Evolutionary conservation across 768 basidiomycete species (phyloP).

Genomic region (Naganishia onofrii): DNA sequence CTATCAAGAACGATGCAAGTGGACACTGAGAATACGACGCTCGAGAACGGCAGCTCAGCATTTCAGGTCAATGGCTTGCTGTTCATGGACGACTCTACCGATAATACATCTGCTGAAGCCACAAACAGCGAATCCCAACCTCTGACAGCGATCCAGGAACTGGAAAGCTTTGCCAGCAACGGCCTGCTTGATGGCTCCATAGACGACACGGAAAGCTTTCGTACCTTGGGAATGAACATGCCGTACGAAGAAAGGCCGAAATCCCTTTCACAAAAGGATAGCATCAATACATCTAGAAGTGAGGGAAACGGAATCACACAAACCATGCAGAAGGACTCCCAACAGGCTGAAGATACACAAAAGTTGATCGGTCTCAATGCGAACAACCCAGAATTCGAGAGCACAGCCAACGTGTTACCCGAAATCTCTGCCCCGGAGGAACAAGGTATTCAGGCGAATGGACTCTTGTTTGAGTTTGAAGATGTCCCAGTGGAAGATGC

Average conservation of each 20-base stretch:
- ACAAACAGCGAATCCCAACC: not conserved
- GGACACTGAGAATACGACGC: not conserved
- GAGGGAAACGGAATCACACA: not conserved
- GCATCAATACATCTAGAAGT: not conserved
- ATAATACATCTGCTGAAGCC: not conserved
- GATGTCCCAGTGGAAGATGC: not conserved
- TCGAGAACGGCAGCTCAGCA: not conserved
- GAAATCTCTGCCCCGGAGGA: not conserved
- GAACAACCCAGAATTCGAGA: not conserved
- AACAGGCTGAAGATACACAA: not conserved
- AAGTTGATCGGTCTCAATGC: not conserved
- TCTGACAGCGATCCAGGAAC: not conserved
- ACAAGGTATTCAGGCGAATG: not conserved
- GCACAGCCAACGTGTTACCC: not conserved
- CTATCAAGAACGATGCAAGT: not conserved
- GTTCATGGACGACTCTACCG: not conserved
- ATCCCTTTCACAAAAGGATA: not conserved
- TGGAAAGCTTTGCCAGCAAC: conserved; percentile 15
- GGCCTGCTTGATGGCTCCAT: not conserved
- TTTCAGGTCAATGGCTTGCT: conserved; percentile 38
- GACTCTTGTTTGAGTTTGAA: not conserved
- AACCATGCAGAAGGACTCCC: not conserved
- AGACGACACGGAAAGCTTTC: not conserved
- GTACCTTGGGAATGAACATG: not conserved
- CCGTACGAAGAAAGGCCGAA: not conserved